A percentile compares a stretch with the other conserved stretches of the same genome.
Conservation (phyloP, 352 stramenopile species). For the Phytophthora idaei region DNA sequence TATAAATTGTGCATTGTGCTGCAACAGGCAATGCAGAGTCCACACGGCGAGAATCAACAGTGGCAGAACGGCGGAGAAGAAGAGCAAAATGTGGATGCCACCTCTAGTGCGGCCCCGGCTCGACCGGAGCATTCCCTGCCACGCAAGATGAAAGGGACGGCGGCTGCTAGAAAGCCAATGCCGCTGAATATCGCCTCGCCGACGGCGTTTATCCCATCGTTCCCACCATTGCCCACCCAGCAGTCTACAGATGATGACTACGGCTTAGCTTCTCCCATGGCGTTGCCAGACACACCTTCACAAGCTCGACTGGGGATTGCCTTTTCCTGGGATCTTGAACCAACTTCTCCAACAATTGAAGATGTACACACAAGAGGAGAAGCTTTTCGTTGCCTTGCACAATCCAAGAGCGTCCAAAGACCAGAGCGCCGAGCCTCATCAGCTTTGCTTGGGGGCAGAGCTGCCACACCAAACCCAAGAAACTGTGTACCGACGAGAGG, state of each 20-base stretch:
- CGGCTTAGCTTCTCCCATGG: slow-evolving; percentile 69
- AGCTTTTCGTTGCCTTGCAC: slow-evolving; percentile 10
- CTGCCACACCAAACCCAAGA: slow-evolving; percentile 34
- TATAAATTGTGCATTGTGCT: background rate
- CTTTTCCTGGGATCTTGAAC: slow-evolving; percentile 33
- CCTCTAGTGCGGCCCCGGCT: background rate
- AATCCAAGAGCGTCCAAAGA: slow-evolving; percentile 34
- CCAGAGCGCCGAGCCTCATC: slow-evolving; percentile 20
- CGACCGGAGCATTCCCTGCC: slow-evolving; percentile 27
- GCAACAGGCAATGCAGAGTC: slow-evolving; percentile 72
- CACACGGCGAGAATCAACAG: slow-evolving; percentile 60
- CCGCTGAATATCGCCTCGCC: slow-evolving; percentile 49
- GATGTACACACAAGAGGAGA: slow-evolving; percentile 14
- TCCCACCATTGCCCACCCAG: slow-evolving; percentile 43
- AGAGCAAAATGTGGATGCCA: background rate
- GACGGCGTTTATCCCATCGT: slow-evolving; percentile 43
- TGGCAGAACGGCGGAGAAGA: slow-evolving; percentile 47
- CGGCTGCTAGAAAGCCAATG: slow-evolving; percentile 17
- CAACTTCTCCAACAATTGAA: slow-evolving; percentile 28
- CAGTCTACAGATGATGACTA: slow-evolving; percentile 52
- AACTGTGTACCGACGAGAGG: slow-evolving; percentile 20
- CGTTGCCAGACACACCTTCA: slow-evolving; percentile 51
- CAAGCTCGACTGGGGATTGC: slow-evolving; percentile 18
- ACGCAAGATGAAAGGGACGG: slow-evolving; percentile 5
- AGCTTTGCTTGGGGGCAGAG: slow-evolving; percentile 10